Evolutionary conservation across 2,329 filamentous ascomycete species (phyloP).

Genomic region (Cladosporium phlei): DNA sequence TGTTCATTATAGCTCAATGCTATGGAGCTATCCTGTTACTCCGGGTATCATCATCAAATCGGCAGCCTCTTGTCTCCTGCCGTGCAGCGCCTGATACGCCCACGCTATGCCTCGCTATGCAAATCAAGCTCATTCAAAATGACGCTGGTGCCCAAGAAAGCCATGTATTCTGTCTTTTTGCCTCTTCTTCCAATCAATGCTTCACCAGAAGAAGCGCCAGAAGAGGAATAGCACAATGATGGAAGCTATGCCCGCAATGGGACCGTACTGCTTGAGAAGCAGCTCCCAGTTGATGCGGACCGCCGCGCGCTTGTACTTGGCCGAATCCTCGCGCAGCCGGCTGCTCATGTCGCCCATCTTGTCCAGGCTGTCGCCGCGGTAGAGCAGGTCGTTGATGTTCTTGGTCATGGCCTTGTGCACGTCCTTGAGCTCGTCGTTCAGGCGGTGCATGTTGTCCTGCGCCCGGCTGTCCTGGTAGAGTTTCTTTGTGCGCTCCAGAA

Average conservation of each 20-base stretch:
- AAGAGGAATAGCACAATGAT: slow-evolving; percentile 83
- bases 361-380: slow-evolving; percentile 89
- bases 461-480: slow-evolving; percentile 92
- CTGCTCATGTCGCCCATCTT: slow-evolving; percentile 94
- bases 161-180: background rate
- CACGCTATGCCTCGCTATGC: slow-evolving; percentile 24
- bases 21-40: slow-evolving; percentile 17
- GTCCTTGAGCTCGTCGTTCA: slow-evolving; percentile 95
- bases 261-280: slow-evolving; percentile 91
- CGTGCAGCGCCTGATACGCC: slow-evolving; percentile 16
- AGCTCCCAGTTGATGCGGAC: slow-evolving; percentile 98
- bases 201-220: slow-evolving; percentile 90
- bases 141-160: slow-evolving; percentile 1
- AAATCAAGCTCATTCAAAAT: slow-evolving; percentile 14
- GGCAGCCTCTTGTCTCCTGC: slow-evolving; percentile 15
- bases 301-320: slow-evolving; percentile 88
- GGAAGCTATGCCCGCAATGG: slow-evolving; percentile 74
- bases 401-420: slow-evolving; percentile 99
- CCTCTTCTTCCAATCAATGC: no score
- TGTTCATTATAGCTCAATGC: slow-evolving; percentile 8
- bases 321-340: slow-evolving; percentile 82
- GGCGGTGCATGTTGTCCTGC: slow-evolving; percentile 84
- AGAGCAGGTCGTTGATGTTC: slow-evolving; percentile 97
- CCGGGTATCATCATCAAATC: slow-evolving; percentile 25
- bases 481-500: slow-evolving; percentile 87